Base-by-base conservation (phyloP, 495 filamentous ascomycete genomes). In the Podospora sp. region DNA sequence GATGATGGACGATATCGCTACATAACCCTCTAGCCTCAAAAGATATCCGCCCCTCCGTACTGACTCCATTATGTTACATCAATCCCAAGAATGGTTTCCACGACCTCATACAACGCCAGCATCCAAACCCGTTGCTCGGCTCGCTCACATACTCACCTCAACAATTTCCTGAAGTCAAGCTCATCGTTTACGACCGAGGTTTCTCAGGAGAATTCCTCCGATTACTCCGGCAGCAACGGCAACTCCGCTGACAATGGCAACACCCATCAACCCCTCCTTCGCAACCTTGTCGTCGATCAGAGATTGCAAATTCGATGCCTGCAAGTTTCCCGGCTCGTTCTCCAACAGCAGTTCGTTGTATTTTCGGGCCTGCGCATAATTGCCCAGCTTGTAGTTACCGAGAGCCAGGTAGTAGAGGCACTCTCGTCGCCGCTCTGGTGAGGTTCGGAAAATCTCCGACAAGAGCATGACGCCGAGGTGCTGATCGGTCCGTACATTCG, bases 361-460 rank as follows among this genome's bases (percentile, higher is more conserved):
- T 76, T 90, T 84, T 70, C 94, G 84, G 52, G 95, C 94, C 76
- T 99, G 94, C 27, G 88, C 93, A 75, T 96, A 99, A 83, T 97
- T 98, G 49, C 95, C 96, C 9, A 99, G 88, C 81, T 97, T 96
- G 88, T 93, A 99, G 81, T 99, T 96, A 60, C 95, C 95, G 24
- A 99, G 85, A 14, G 92, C 95, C 14, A 99, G 86, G 78, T 99
- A 99, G 83, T 97, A 99, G 29, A 98, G 90, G 76, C 95, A 99
- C 85, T 99, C 95, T 64, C 95, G 89, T 65, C 96, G 90, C 65
- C 95, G 91, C 72, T 98, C 95, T 55, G 90, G 91, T 20, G 92
- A 90, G 51, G 86, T 90, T 66, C 94, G 92, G 85, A 97, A 98
- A 81, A 99, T 98, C 68, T 99, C 96, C 65, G 94, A 95, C 53